Evolutionary conservation across 2,329 filamentous ascomycete species (phyloP), one percentile per base, ranked within the genome.

Genomic region (Trichoderma citrinoviride): DNA sequence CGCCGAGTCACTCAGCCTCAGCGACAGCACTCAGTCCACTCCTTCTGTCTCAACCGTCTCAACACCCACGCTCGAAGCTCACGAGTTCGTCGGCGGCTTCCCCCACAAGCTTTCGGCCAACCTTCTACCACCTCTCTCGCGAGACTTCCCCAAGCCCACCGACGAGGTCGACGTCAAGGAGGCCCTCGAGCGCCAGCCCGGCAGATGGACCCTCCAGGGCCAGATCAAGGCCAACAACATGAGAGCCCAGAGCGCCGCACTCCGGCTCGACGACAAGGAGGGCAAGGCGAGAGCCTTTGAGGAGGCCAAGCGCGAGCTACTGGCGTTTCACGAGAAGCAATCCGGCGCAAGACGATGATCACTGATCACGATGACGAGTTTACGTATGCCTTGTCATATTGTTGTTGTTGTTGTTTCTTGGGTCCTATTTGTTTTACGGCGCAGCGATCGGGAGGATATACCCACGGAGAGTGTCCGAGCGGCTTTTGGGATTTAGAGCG

Each of bases 301-400:
- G 60, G 76, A 77, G 41, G 77, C 77, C 29, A 86, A 85, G 77
- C 74, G 71, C 66, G 77, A 82, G 40, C 74, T 85, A 17, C 76
- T 81, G 17, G 76, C 76, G 53, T 76, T 76, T 37, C 75, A 77
- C 61, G 72, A 52, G 37, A 46, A 54, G 46, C 52, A 56, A 3
- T 47, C 47, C 14, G 41, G n/a, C 25, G 37, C 41, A 40, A 47
- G 53, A 43, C 47, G 29, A 61, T 61, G 56, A 41, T 17, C 15
- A n/a, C 3, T 19, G 62, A 21, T 52, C 19, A 52, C 47, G 49
- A 7, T 54, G 47, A 46, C 49, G 60, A 54, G 12, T 54, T 64
- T 23, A 64, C 47, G 19, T 33, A 33, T 25, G n/a, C 25, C 37
- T 53, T 53, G 58, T 27, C 25, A 23, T 10, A 19, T 58, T 58